phyloP scores from a whole-genome alignment of 257 asterid genomes.

The Solanum dulcamara region DNA sequence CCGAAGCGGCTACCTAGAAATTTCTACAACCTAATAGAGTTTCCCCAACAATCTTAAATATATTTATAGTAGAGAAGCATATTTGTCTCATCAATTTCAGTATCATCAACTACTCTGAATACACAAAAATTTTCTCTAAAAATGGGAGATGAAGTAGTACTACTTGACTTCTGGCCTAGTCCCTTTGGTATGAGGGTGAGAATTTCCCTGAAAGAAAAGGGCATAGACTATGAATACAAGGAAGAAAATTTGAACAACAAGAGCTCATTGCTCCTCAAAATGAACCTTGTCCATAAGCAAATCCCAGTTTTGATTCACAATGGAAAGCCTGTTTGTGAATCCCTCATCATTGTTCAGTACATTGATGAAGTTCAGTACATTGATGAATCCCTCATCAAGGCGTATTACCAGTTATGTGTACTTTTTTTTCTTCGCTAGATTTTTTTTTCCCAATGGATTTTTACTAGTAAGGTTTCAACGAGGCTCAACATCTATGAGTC shows the following conservation, averaged over 20 bases:
- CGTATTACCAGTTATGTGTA: no score
- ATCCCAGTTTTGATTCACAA: not conserved
- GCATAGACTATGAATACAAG: conserved; percentile 21
- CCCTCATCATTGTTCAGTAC: conserved; percentile 38
- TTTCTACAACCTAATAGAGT: not conserved
- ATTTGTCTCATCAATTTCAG: not conserved
- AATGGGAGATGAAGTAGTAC: conserved; percentile 34
- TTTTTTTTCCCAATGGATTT: no score
- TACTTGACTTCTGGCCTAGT: conserved; percentile 25
- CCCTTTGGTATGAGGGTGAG: conserved; percentile 46
- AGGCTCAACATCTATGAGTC: no score
- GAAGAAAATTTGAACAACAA: conserved; percentile 25
- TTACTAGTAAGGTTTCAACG: no score
- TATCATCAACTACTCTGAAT: not conserved
- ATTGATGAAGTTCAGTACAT: conserved; percentile 46
- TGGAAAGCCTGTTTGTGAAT: conserved; percentile 49
- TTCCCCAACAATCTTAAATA: not conserved
- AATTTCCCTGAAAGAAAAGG: conserved; percentile 41
- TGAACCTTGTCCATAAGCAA: not conserved
- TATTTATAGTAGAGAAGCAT: not conserved
- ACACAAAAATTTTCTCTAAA: not conserved
- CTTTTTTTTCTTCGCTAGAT: no score
- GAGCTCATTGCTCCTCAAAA: not conserved
- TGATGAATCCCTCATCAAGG: no score
- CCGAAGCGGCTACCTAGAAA: not conserved